Evolutionary conservation across 1,284 basidiomycete genomes (phyloP), one percentile per base, ranked within the genome.

Genomic region (Fomitopsis palustris): DNA sequence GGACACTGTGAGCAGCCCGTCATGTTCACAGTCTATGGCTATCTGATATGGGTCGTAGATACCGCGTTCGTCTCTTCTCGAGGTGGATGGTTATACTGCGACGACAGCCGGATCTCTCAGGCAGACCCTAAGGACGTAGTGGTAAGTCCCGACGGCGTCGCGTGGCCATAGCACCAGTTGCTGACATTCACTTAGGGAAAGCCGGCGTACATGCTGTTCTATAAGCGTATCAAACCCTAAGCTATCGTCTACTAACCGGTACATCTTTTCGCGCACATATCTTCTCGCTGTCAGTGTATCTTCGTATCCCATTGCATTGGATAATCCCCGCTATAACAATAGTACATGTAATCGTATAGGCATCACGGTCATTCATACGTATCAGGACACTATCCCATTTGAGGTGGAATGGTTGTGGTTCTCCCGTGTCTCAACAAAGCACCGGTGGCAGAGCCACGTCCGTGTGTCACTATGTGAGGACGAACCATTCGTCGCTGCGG

Each of bases 121-220:
- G 86, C 86, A 29, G 85, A 92, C 57, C 77, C 88, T 49, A 87
- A 84, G 66, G 88, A 93, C 70, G 90, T 95, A n/a, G 88, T 95
- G 58, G 93, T 95, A 72, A 68, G 91, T 88, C 9, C 25, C 38
- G n/a, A 47, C 43, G 59, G 31, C 25, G 35, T 38, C 21, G 29
- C 21, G n/a, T 21, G 1, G 17, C 31, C 2, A 3, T 7, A 12
- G 5, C 33, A 47, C 25, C 59, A 58, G 19, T 56, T 43, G 12
- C 27, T 2, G 39, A 21, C 61, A 41, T 61, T 62, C 55, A 39
- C 33, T 1, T 72, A 95, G 93, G 89, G 86, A 60, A 88, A 89
- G 63, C 89, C 90, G 53, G 93, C 93, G 63, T 95, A 96, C 70
- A 92, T 95, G 60, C 76, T 96, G 74, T 95, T 88, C 72, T 93